A percentile compares a stretch with the other conserved stretches of the same genome.
phyloP scores from a whole-genome alignment of 331 rosid genomes.

The Phaseolus coccineus region DNA sequence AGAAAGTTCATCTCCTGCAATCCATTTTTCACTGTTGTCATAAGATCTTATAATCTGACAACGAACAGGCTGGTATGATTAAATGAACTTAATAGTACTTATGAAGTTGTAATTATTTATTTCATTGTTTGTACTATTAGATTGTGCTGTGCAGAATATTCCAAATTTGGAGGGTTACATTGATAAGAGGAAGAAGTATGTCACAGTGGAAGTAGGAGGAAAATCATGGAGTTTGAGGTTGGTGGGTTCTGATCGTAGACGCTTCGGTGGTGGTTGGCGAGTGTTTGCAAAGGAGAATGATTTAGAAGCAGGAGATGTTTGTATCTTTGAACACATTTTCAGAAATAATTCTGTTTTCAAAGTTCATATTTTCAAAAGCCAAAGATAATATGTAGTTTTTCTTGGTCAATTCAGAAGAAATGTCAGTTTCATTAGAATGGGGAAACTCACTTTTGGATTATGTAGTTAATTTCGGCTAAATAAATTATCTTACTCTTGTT shows the following conservation, averaged over 20 bases:
- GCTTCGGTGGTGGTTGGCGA: conserved; percentile 31
- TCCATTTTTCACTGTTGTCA: neutral
- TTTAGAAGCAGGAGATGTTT: conserved; percentile 44
- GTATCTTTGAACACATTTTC: conserved; percentile 50
- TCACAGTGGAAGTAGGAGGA: neutral
- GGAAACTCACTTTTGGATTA: no score
- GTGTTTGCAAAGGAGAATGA: conserved; percentile 22
- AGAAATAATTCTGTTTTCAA: conserved; percentile 6
- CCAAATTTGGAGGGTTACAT: conserved; percentile 12
- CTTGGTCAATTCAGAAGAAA: no score
- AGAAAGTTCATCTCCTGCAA: neutral
- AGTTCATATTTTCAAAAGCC: conserved; percentile 26
- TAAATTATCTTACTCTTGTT: no score
- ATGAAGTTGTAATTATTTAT: no score
- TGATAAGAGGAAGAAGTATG: neutral
- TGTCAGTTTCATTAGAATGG: no score
- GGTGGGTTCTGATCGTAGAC: neutral
- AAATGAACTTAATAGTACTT: neutral
- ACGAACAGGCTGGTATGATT: neutral
- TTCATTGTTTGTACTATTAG: no score
- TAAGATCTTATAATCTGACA: neutral
- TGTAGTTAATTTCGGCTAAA: no score
- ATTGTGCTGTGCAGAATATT: conserved; percentile 24
- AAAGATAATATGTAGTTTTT: neutral
- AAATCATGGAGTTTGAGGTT: conserved; percentile 30